These are phyloP conservation scores for Phoenix roebelenii DNA, from an alignment of 176 grass and related monocot species.

Conservation along the genomic window DNA sequence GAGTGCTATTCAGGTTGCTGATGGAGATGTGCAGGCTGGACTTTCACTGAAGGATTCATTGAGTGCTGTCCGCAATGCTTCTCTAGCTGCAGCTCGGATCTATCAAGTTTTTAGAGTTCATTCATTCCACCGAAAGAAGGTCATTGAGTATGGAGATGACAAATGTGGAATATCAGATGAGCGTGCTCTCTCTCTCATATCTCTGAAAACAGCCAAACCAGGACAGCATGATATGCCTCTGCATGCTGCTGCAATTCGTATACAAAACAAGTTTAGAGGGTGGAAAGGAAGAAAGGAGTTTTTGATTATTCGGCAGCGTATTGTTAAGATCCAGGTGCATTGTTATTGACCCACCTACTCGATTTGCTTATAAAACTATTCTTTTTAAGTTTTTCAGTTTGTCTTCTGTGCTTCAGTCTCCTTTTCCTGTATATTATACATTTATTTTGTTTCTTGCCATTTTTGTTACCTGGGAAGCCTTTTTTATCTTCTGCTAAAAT, in stretches of 20 bases:
- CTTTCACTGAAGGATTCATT: constrained; percentile 72
- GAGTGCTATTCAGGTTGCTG: constrained; percentile 32
- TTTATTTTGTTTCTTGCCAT: too few relatives aligned
- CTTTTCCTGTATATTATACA: too few relatives aligned
- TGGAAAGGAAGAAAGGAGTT: constrained; percentile 98
- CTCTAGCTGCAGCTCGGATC: constrained; percentile 92
- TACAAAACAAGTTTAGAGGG: constrained; percentile 97
- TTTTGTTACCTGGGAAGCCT: too few relatives aligned
- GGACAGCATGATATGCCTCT: constrained; percentile 52
- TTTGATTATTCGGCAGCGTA: constrained; percentile 80
- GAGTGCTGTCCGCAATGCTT: constrained; percentile 82
- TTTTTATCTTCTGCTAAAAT: too few relatives aligned
- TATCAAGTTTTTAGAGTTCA: constrained; percentile 95
- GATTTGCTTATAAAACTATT: neutral
- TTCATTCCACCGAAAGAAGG: constrained; percentile 95
- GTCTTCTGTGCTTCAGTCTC: too few relatives aligned
- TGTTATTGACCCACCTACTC: neutral
- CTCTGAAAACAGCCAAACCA: constrained; percentile 48
- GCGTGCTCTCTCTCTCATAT: constrained; percentile 68
- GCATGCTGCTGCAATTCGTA: constrained; percentile 76
- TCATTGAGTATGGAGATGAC: constrained; percentile 69
- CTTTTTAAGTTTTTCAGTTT: too few relatives aligned
- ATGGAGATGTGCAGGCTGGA: constrained; percentile 43
- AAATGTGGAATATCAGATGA: constrained; percentile 76
- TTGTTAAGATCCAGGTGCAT: constrained; percentile 94